Evolutionary conservation across 177 flowering plant species (phyloP), one percentile per base, ranked within the genome.

Genomic region (Vitis hybrid): DNA sequence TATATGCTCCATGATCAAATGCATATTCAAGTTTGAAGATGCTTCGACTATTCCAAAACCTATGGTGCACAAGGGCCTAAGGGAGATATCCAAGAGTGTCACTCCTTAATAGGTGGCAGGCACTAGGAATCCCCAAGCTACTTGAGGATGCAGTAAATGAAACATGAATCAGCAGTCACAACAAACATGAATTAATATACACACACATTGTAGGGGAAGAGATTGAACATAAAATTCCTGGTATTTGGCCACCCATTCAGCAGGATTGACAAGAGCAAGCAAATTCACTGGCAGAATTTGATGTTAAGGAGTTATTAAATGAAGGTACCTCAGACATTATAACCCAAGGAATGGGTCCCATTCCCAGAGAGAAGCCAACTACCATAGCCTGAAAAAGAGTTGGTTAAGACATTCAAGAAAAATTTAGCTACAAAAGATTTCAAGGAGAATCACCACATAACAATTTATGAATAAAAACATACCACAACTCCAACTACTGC

Each of bases 291-390:
- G 14, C 4, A 48, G 18, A 15, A 6, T 51, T 11, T 64, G 12
- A 52, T 18, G 50, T n/a, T 30, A 52, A 13, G 30, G 18, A 13
- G 17, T 4, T 19, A 50, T 27, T 18, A 64, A 9, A 24, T 55
- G 35, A 19, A n/a, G 17, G 57, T 90, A 95, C 97, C 98, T 94
- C 99, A 55, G 99, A 95, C 99, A 95, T 93, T 77, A 95, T 93
- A 72, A 95, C 14, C 99, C 99, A 95, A 46, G 99, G 99, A 73
- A 95, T 89, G 60, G 97, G 86, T 66, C 98, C 98, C 60, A 95
- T 64, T 59, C 99, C 99, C 64, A 95, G 80, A 32, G 98, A 95
- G 85, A 94, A 91, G 11, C 84, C 3, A 72, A 90, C 49, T 24
- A 89, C 89, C 80, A 84, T 78, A 11, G 72, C 81, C 96, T 91